Conservation (phyloP, 23 red algal species). For the Gracilaria domingensis region DNA sequence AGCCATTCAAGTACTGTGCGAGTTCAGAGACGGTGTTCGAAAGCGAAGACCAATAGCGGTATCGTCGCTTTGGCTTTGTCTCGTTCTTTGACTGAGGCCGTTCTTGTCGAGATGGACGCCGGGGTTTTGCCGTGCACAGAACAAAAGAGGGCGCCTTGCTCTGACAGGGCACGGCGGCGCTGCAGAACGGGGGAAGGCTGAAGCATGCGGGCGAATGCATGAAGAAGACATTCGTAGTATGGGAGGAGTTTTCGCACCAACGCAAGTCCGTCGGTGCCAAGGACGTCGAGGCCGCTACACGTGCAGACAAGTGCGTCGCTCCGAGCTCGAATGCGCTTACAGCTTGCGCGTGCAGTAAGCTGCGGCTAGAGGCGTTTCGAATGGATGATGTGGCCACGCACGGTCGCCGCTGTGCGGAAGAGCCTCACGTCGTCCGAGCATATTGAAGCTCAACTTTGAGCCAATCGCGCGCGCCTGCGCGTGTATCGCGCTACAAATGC, state of each 20-base stretch:
- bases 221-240: not conserved
- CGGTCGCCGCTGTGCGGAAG: not conserved
- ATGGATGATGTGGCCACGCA: too few species aligned
- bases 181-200: not conserved
- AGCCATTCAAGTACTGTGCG: not conserved
- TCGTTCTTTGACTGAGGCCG: not conserved
- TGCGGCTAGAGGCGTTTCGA: too few species aligned
- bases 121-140: not conserved
- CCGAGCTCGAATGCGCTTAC: too few species aligned
- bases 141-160: too few species aligned
- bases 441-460: not conserved
- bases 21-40: constrained; percentile 11
- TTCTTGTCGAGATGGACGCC: not conserved
- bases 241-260: too few species aligned
- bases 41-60: constrained; percentile 16
- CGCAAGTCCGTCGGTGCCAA: too few species aligned
- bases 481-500: not conserved
- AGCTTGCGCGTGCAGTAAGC: not conserved
- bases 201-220: not conserved
- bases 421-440: not conserved
- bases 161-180: not conserved
- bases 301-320: too few species aligned
- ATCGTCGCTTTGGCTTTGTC: not conserved
- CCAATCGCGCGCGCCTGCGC: not conserved
- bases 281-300: too few species aligned